Conservation (phyloP, 768 basidiomycete species). For the Leccinum uliginosum region DNA sequence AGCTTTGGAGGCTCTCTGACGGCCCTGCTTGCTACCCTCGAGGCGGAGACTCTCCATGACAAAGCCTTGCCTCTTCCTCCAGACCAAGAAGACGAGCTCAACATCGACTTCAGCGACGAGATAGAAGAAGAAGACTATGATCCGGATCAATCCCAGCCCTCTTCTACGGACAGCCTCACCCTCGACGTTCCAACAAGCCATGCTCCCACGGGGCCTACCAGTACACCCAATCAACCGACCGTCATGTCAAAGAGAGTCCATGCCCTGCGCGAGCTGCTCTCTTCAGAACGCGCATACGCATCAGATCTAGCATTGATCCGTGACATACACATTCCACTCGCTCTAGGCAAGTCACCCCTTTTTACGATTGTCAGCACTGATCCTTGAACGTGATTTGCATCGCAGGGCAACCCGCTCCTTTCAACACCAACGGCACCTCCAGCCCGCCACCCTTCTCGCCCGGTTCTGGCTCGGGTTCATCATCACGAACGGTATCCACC, state of each 20-base stretch:
- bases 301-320: constrained; percentile 77
- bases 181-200: constrained; percentile 13
- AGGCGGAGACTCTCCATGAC: constrained; percentile 28
- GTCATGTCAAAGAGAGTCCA: constrained; percentile 66
- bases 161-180: constrained; percentile 26
- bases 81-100: constrained; percentile 21
- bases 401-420: constrained; percentile 39
- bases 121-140: constrained; percentile 29
- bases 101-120: constrained; percentile 19
- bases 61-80: constrained; percentile 30
- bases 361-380: constrained; percentile 1
- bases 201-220: constrained; percentile 2
- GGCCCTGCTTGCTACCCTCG: constrained; percentile 28
- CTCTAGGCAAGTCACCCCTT: constrained; percentile 51
- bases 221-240: constrained; percentile 30
- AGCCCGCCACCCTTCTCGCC: constrained; percentile 27
- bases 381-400: constrained; percentile 8
- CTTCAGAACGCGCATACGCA: constrained; percentile 78
- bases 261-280: constrained; percentile 71
- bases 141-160: constrained; percentile 20
- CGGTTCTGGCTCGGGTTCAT: constrained; percentile 34
- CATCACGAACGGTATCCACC: constrained; percentile 38
- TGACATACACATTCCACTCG: constrained; percentile 75
- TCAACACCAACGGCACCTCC: constrained; percentile 26
- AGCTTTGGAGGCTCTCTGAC: constrained; percentile 32